Evolutionary conservation across 495 filamentous ascomycete species (phyloP), one percentile per base, ranked within the genome.

Genomic region (Endocarpon pusillum): DNA sequence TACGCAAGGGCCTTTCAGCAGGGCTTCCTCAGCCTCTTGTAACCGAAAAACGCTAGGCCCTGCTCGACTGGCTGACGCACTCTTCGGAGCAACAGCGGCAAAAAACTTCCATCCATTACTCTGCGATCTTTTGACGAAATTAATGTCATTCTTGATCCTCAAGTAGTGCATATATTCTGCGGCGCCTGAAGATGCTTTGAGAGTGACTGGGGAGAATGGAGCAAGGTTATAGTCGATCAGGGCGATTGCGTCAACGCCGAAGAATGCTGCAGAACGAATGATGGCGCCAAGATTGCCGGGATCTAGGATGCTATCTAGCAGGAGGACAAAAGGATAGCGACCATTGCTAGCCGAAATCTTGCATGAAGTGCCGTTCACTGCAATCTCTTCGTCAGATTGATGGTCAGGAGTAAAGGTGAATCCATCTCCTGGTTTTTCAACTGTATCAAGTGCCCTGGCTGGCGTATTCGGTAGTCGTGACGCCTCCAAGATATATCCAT

Each of bases 241-340:
- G 6, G 67, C 65, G 28, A 91, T 57, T 4, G 78, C 82, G 38
- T 81, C 75, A 10, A 79, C 75, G 23, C 89, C 89, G 3, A 94
- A 67, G 53, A 81, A 97, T 44, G 78, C 74, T 3, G 81, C 80
- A 15, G 81, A 76, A 15, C 89, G 78, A 21, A 94, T 61, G 37
- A 94, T 92, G 2, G 75, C 78, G 19, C 89, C 89, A 2, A 94
- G 58, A 50, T 97, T 97, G 1, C 82, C 85, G 2, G 82, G 73
- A 53, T 97, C 87, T 6, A 80, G 53, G 29, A 97, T 73, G n/a
- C 74, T 72, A 42, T 97, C 81, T 8, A 94, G 58, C 21, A 93
- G 58, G 9, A 96, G 55, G 12, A 92, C 57, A 20, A 97, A 64
- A 0, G 89, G 89, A 35, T 74, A 75, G 38, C 81, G 66, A 4